phyloP scores from a whole-genome alignment of 2,329 filamentous ascomycete species.

The Penicillium corylophilum region DNA sequence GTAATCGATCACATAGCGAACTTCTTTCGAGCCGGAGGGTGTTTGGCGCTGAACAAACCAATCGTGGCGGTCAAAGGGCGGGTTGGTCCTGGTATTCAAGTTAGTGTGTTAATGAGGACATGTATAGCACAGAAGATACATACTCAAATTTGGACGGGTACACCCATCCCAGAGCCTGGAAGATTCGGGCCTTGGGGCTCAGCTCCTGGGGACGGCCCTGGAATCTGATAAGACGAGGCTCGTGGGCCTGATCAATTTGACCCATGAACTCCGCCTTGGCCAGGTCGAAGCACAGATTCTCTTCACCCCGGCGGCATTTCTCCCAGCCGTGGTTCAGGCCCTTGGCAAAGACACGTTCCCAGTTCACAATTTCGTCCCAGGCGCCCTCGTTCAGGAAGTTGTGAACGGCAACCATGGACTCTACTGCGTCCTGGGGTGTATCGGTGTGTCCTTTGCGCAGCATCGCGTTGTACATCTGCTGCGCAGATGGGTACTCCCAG shows the following conservation, averaged over 20 bases:
- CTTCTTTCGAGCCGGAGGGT: constrained; percentile 67
- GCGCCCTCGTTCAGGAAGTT: constrained; percentile 98
- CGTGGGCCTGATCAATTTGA: constrained; percentile 35
- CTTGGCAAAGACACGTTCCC: constrained; percentile 80
- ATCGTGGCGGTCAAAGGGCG: constrained; percentile 94
- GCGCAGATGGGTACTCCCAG: constrained; percentile 97
- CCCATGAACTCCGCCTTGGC: constrained; percentile 50
- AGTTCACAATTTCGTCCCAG: constrained; percentile 90
- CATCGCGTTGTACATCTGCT: constrained; percentile 99
- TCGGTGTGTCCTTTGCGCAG: constrained; percentile 94
- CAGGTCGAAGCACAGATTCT: constrained; percentile 58
- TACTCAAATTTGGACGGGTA: constrained; percentile 79
- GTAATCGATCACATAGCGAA: constrained; percentile 96
- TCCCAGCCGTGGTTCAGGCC: constrained; percentile 73
- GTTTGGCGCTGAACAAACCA: constrained; percentile 83
- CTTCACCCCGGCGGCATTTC: constrained; percentile 71
- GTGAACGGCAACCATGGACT: constrained; percentile 96
- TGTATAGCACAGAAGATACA: constrained; percentile 27
- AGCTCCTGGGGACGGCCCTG: constrained; percentile 84
- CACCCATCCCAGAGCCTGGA: constrained; percentile 74
- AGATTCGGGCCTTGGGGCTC: constrained; percentile 85
- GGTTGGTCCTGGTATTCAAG: constrained; percentile 60
- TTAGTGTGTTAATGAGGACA: constrained; percentile 8
- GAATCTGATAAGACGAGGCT: constrained; percentile 79
- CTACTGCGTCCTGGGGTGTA: constrained; percentile 87